Evolutionary conservation across 345 rosid species (phyloP).

Genomic region (Theobroma cacao): DNA sequence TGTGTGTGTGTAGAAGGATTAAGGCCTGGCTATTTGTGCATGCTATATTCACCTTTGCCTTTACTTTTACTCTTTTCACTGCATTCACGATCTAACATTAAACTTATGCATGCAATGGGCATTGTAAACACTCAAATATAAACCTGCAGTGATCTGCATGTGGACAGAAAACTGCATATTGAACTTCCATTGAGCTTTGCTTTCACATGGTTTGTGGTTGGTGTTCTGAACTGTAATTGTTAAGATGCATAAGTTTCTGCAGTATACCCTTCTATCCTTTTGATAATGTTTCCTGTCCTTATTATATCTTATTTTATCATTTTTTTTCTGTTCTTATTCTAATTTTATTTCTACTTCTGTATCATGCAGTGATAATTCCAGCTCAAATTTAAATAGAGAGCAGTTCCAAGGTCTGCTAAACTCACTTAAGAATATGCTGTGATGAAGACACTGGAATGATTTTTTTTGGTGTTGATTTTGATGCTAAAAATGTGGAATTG

Average conservation of each 20-base stretch:
- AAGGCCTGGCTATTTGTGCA: not conserved
- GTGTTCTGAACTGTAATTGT: not conserved
- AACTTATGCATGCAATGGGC: not conserved
- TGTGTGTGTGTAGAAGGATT: not conserved
- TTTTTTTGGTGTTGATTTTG: not conserved
- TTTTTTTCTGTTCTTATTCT: not conserved
- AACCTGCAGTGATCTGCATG: not conserved
- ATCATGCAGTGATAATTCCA: constrained; percentile 23
- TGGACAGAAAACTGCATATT: not conserved
- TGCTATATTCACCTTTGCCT: not conserved
- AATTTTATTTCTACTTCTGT: not conserved
- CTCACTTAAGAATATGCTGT: not conserved
- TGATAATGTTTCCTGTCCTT: not conserved
- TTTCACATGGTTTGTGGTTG: not conserved
- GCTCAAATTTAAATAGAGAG: constrained; percentile 14
- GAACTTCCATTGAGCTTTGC: not conserved
- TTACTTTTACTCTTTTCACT: not conserved
- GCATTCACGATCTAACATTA: not conserved
- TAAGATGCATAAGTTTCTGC: not conserved
- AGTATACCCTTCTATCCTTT: not conserved
- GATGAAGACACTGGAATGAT: not conserved
- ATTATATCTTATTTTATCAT: not conserved
- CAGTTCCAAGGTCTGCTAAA: constrained; percentile 30
- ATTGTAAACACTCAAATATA: not conserved
- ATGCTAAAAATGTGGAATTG: constrained; percentile 13